A percentile compares a stretch with the other conserved stretches of the same genome.
Evolutionary conservation across 257 asterid species (phyloP).

Genomic region (Penstemon davidsonii): DNA sequence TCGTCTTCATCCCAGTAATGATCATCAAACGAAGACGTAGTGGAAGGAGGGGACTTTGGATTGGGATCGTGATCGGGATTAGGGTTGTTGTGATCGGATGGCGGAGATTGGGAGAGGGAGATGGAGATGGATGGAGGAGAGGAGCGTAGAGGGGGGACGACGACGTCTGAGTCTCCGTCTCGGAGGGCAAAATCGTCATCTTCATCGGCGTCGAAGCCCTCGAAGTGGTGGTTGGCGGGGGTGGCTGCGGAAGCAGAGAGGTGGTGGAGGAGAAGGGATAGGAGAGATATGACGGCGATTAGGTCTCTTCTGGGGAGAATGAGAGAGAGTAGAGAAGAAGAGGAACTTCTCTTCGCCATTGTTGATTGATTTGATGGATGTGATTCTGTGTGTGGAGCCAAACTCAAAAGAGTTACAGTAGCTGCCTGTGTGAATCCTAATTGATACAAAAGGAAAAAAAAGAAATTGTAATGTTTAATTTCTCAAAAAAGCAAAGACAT

Average conservation of each 20-base stretch:
- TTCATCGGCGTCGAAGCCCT: conserved; percentile 93
- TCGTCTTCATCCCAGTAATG: conserved; percentile 88
- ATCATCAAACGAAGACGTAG: conserved; percentile 49
- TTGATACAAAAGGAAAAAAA: too few relatives aligned
- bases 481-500: too few relatives aligned
- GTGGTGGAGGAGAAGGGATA: conserved; percentile 71
- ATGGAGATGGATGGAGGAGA: conserved; percentile 59
- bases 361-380: too few relatives aligned
- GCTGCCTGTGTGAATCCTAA: too few relatives aligned
- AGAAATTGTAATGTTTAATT: too few relatives aligned
- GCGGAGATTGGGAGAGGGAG: conserved; percentile 50
- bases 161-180: conserved; percentile 33
- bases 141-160: conserved; percentile 33
- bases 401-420: too few relatives aligned
- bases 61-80: conserved; percentile 14
- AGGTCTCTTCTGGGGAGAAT: too few relatives aligned
- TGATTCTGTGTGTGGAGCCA: too few relatives aligned
- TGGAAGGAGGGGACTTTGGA: too few relatives aligned
- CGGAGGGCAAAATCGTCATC: conserved; percentile 40
- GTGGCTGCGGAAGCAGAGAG: conserved; percentile 46
- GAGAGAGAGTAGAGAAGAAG: conserved; percentile 41
- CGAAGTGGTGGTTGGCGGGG: conserved; percentile 52
- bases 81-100: conserved; percentile 45
- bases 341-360: conserved; percentile 49
- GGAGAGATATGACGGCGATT: conserved; percentile 54